Evolutionary conservation across 257 asterid genomes (phyloP).

Genomic region (Osmanthus fragrans): DNA sequence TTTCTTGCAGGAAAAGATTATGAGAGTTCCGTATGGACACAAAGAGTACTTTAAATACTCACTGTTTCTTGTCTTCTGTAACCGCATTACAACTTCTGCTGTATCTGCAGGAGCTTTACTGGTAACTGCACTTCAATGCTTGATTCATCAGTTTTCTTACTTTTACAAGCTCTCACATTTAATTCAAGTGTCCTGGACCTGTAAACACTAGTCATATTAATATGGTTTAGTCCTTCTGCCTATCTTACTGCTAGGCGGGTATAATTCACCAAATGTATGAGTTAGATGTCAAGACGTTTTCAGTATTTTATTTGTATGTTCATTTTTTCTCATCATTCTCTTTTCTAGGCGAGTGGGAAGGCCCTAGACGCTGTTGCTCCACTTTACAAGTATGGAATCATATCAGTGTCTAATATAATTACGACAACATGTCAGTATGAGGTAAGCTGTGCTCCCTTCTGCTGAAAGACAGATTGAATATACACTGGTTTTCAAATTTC

Average conservation of each 20-base stretch:
- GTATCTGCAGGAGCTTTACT: conserved; percentile 79
- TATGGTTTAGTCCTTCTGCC: not conserved
- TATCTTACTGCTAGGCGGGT: conserved; percentile 50
- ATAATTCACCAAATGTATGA: no score
- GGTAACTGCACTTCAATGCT: conserved; percentile 49
- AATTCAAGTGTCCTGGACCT: not conserved
- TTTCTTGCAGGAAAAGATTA: conserved; percentile 87
- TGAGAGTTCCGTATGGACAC: conserved; percentile 93
- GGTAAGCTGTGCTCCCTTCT: conserved; percentile 42
- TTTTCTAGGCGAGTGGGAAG: conserved; percentile 35
- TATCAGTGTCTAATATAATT: conserved; percentile 89
- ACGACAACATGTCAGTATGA: conserved; percentile 98
- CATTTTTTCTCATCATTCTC: not conserved
- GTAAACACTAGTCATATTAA: not conserved
- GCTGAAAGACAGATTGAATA: no score
- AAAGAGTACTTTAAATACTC: conserved; percentile 83
- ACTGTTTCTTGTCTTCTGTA: conserved; percentile 96
- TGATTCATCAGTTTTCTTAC: conserved; percentile 22
- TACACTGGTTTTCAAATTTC: not conserved
- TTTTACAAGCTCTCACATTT: not conserved
- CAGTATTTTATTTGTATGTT: no score
- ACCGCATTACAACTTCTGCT: conserved; percentile 93
- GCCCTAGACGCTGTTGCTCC: conserved; percentile 95
- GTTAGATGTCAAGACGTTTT: no score
- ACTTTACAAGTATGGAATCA: conserved; percentile 68